phyloP scores from a whole-genome alignment of 305 asterid species.

The Fraxinus nigra region DNA sequence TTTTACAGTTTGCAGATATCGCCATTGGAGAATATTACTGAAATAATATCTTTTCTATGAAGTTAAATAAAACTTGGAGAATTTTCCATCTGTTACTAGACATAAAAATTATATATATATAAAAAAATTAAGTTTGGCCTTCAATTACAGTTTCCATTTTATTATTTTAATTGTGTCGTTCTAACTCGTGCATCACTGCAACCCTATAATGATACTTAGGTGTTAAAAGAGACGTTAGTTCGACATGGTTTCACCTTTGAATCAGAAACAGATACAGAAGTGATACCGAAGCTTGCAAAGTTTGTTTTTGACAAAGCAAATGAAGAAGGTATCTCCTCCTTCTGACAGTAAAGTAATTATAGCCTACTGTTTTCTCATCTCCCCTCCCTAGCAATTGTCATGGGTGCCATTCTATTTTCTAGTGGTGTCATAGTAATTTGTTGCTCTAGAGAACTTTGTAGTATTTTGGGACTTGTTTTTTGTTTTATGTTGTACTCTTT shows the following conservation, averaged over 20 bases:
- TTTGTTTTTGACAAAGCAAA: slow-evolving; percentile 82
- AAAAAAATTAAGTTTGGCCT: background rate
- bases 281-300: slow-evolving; percentile 97
- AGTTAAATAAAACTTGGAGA: background rate
- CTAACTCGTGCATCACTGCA: slow-evolving; percentile 11
- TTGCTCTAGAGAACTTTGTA: background rate
- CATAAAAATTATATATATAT: background rate
- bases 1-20: background rate
- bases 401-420: background rate
- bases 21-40: background rate
- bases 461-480: background rate
- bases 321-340: slow-evolving; percentile 67
- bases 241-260: slow-evolving; percentile 91
- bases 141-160: slow-evolving; percentile 5
- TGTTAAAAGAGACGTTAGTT: slow-evolving; percentile 74
- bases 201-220: slow-evolving; percentile 43
- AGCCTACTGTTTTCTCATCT: background rate
- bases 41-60: background rate
- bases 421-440: background rate
- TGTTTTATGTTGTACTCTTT: background rate
- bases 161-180: background rate
- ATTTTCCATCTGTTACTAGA: background rate
- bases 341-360: slow-evolving; percentile 12
- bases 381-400: background rate
- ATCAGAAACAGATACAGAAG: slow-evolving; percentile 97